Percentiles rank a stretch among this genome's conserved stretches.
Evolutionary conservation across 2,329 filamentous ascomycete genomes (phyloP).

Genomic region (Penicillium sp.): DNA sequence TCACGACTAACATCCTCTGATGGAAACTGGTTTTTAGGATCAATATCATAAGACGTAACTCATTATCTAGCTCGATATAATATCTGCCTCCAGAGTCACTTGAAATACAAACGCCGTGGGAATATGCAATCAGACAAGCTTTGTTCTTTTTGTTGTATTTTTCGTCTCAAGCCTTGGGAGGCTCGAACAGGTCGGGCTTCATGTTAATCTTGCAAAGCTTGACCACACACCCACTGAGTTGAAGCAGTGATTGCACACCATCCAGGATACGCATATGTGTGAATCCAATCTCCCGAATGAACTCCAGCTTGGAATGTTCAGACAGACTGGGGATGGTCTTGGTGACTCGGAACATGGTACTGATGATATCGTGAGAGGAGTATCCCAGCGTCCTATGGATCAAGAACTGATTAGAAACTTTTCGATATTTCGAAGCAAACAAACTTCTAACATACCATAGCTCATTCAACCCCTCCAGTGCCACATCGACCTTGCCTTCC

Average conservation of each 20-base stretch:
- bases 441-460: constrained; percentile 62
- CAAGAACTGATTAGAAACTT: constrained; percentile 6
- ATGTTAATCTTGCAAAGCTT: constrained; percentile 94
- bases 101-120: constrained; percentile 25
- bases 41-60: constrained; percentile 14
- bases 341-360: constrained; percentile 98
- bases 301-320: constrained; percentile 93
- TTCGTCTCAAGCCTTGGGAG: constrained; percentile 35
- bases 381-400: constrained; percentile 73
- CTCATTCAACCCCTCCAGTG: constrained; percentile 81
- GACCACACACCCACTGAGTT: constrained; percentile 88
- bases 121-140: constrained; percentile 23
- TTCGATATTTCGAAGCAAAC: neutral
- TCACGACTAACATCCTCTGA: neutral
- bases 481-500: constrained; percentile 84
- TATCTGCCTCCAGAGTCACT: constrained; percentile 8
- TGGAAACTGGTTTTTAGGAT: neutral
- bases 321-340: constrained; percentile 91
- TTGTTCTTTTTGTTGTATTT: neutral
- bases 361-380: constrained; percentile 98
- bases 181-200: constrained; percentile 77
- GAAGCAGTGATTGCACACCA: constrained; percentile 89
- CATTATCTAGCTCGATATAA: constrained; percentile 9
- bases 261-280: constrained; percentile 99
- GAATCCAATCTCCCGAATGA: constrained; percentile 98